phyloP scores from a whole-genome alignment of 2,329 filamentous ascomycete genomes.

The Scleromitrula shiraiana region DNA sequence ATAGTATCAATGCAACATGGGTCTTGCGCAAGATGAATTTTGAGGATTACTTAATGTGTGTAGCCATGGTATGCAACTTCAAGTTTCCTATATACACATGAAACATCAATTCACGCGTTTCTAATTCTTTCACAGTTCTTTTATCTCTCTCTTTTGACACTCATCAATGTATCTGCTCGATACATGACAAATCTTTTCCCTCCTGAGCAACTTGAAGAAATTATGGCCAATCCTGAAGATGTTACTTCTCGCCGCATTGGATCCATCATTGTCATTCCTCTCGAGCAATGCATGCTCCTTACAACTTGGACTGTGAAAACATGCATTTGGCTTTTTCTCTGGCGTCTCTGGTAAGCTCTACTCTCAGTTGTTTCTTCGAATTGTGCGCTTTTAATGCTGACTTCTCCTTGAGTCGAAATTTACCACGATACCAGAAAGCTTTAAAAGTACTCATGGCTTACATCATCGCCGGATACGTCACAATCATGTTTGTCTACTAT shows the following conservation, averaged over 20 bases:
- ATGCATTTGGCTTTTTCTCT: conserved; percentile 41
- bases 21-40: conserved; percentile 16
- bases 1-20: conserved; percentile 15
- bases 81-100: too few relatives aligned
- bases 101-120: too few relatives aligned
- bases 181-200: conserved; percentile 35
- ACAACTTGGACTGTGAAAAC: conserved; percentile 45
- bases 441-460: conserved; percentile 42
- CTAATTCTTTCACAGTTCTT: conserved; percentile 25
- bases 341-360: conserved; percentile 17
- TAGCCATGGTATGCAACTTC: conserved; percentile 31
- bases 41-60: conserved; percentile 33
- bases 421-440: conserved; percentile 22
- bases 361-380: not conserved
- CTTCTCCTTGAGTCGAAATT: conserved; percentile 8
- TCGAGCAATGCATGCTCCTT: conserved; percentile 41
- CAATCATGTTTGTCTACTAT: conserved; percentile 19
- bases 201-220: conserved; percentile 27
- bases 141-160: conserved; percentile 29
- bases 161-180: conserved; percentile 32
- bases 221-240: conserved; percentile 32
- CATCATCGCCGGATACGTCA: conserved; percentile 38
- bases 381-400: not conserved
- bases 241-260: conserved; percentile 36
- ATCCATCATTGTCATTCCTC: conserved; percentile 40